These are phyloP conservation scores for Saccharomycopsis sp. DNA, from an alignment of 805 yeast genomes.

Conservation along the genomic window DNA sequence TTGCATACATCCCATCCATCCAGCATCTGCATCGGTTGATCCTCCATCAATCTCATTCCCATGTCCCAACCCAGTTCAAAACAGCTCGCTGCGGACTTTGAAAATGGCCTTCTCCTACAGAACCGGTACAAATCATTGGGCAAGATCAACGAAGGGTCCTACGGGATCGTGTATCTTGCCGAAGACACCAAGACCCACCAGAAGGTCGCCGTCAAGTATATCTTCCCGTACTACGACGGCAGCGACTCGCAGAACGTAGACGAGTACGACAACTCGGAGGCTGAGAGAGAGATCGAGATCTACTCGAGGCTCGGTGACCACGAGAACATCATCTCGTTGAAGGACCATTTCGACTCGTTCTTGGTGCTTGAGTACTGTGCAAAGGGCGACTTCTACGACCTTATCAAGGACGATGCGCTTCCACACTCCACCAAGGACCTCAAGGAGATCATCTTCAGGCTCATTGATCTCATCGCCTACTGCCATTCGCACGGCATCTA, in stretches of 20 bases:
- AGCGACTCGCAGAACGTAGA: constrained; percentile 27
- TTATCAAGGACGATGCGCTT: constrained; percentile 70
- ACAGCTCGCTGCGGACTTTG: constrained; percentile 22
- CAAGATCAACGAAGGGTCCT: constrained; percentile 86
- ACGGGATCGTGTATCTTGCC: constrained; percentile 86
- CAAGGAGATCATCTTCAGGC: constrained; percentile 81
- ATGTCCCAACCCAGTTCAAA: background rate
- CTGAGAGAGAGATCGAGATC: constrained; percentile 55
- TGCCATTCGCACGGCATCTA: constrained; percentile 87
- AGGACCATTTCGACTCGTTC: constrained; percentile 70
- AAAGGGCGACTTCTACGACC: constrained; percentile 74
- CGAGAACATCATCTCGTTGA: constrained; percentile 65
- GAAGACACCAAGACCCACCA: constrained; percentile 48
- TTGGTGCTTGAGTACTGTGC: constrained; percentile 81
- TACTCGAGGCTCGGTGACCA: constrained; percentile 72
- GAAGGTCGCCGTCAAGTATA: constrained; percentile 81
- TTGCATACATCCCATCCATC: background rate
- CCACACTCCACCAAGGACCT: constrained; percentile 73
- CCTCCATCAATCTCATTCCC: background rate
- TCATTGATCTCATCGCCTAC: constrained; percentile 74
- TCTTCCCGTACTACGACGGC: constrained; percentile 50
- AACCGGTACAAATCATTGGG: constrained; percentile 60
- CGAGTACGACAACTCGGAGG: constrained; percentile 21
- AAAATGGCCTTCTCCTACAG: constrained; percentile 44
- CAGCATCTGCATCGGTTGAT: background rate